Evolutionary conservation across 495 filamentous ascomycete species (phyloP).

Genomic region (Talaromyces borbonicus): DNA sequence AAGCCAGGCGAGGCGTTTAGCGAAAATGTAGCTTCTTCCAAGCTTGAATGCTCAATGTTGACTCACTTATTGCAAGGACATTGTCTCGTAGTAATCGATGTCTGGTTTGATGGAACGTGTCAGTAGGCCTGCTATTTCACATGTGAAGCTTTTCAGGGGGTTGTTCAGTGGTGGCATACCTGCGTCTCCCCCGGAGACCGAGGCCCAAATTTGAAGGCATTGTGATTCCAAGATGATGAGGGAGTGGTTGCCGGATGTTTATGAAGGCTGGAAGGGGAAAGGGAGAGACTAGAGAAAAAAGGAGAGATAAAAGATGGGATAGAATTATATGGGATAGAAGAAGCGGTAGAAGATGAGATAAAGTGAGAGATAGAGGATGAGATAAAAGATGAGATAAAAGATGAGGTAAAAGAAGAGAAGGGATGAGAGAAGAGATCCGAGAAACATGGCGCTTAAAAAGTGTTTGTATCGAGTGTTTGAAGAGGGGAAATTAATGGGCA

Average conservation of each 20-base stretch:
- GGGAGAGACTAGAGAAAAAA: neutral
- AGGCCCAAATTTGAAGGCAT: neutral
- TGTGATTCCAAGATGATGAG: conserved; percentile 8
- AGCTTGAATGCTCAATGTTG: neutral
- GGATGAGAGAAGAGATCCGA: too few relatives aligned
- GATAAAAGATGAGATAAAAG: neutral
- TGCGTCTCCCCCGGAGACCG: neutral
- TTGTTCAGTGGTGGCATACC: neutral
- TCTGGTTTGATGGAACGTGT: conserved; percentile 50
- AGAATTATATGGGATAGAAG: neutral
- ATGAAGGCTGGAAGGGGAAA: neutral
- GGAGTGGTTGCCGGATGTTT: conserved; percentile 9
- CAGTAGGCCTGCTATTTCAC: conserved; percentile 25
- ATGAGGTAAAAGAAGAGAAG: too few relatives aligned
- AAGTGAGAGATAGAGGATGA: neutral
- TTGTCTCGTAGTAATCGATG: conserved; percentile 49
- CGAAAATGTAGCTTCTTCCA: neutral
- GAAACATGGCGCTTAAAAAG: too few relatives aligned
- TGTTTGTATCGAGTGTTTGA: too few relatives aligned
- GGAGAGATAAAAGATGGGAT: neutral
- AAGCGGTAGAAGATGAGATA: neutral
- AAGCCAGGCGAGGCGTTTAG: neutral
- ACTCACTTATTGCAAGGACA: conserved; percentile 57
- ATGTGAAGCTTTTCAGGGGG: conserved; percentile 42
- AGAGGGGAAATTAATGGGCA: too few relatives aligned